A percentile compares a stretch with the other conserved stretches of the same genome.
Evolutionary conservation across 2,329 filamentous ascomycete species (phyloP).

Genomic region (Alternaria rosae): DNA sequence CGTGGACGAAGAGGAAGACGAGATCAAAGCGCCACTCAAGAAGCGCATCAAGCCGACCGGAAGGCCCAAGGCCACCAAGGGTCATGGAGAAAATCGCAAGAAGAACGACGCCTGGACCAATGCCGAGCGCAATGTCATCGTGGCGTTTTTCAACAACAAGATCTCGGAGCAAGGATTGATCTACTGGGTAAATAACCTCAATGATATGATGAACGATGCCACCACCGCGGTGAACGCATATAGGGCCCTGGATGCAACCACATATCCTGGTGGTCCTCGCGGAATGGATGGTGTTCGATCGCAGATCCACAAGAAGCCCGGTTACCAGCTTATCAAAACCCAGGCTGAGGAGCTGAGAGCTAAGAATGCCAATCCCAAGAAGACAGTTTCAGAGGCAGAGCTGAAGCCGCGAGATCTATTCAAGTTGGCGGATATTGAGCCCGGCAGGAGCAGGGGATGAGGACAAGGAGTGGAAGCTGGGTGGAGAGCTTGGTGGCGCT

Average conservation of each 20-base stretch:
- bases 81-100: background rate
- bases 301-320: background rate
- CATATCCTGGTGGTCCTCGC: background rate
- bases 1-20: background rate
- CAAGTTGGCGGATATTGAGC: background rate
- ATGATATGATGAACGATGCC: background rate
- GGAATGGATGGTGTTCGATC: background rate
- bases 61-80: background rate
- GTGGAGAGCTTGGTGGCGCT: background rate
- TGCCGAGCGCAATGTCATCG: background rate
- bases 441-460: background rate
- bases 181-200: background rate
- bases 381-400: background rate
- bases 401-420: background rate
- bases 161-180: background rate
- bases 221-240: background rate
- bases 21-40: background rate
- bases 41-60: background rate
- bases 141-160: background rate
- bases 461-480: background rate
- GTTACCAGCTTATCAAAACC: too few relatives aligned
- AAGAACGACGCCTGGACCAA: background rate
- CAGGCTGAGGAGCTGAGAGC: background rate
- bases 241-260: background rate
- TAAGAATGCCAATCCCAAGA: background rate